These are phyloP conservation scores for Phytophthora nicotianae DNA, from an alignment of 352 stramenopile species.

Conservation along the genomic window DNA sequence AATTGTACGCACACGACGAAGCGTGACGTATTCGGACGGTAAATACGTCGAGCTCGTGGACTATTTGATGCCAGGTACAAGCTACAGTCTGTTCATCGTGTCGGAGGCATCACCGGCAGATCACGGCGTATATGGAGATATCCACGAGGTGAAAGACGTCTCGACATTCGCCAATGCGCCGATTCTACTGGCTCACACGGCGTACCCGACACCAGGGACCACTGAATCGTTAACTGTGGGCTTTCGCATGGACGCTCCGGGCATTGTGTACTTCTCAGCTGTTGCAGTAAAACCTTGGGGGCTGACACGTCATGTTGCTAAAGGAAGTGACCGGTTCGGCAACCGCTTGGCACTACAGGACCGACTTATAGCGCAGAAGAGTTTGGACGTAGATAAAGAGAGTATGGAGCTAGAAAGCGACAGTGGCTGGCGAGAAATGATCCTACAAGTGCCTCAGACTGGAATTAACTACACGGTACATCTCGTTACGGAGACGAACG, in stretches of 20 bases:
- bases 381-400: constrained; percentile 38
- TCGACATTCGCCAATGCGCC: constrained; percentile 69
- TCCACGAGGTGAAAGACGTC: constrained; percentile 50
- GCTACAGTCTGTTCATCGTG: constrained; percentile 70
- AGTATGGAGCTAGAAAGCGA: constrained; percentile 33
- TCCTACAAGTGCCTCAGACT: constrained; percentile 55
- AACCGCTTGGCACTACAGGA: constrained; percentile 72
- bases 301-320: constrained; percentile 41
- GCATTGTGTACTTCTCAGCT: constrained; percentile 66
- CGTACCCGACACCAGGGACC: constrained; percentile 58
- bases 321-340: constrained; percentile 55
- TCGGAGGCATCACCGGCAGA: constrained; percentile 49
- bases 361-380: constrained; percentile 49
- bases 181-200: constrained; percentile 68
- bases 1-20: constrained; percentile 57
- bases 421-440: constrained; percentile 59
- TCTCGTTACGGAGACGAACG: constrained; percentile 72
- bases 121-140: constrained; percentile 63
- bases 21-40: constrained; percentile 30
- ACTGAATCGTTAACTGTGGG: constrained; percentile 58
- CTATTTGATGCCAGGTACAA: constrained; percentile 60
- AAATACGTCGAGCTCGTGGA: constrained; percentile 65
- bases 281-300: constrained; percentile 50
- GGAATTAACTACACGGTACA: constrained; percentile 75
- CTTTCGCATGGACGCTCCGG: constrained; percentile 63